Percentiles rank a stretch among this genome's conserved stretches.
These are phyloP conservation scores for Rhodofomes roseus DNA, from an alignment of 1,284 basidiomycete species.

Conservation along the genomic window DNA sequence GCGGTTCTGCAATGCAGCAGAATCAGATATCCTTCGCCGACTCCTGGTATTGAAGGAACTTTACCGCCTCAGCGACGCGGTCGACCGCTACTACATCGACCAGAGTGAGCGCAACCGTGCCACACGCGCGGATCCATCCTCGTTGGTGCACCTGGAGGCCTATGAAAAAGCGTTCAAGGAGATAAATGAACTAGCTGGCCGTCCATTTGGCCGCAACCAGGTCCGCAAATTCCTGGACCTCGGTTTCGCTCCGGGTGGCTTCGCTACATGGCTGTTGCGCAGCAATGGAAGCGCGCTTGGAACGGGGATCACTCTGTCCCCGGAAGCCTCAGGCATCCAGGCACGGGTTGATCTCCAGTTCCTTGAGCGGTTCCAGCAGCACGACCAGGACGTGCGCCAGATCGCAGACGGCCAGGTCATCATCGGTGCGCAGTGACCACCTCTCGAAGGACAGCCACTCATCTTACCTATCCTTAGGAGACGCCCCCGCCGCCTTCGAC, in stretches of 20 bases:
- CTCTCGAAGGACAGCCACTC: background rate
- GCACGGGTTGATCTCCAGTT: background rate
- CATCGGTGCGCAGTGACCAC: background rate
- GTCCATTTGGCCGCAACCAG: background rate
- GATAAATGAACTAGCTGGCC: background rate
- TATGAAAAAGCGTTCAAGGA: background rate
- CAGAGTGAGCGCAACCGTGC: background rate
- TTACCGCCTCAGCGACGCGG: background rate
- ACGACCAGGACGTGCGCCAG: background rate
- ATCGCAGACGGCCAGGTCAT: background rate
- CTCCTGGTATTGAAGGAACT: background rate
- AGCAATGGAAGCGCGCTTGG: background rate
- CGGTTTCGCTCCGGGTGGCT: background rate
- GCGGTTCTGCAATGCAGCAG: background rate
- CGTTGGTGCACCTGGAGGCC: background rate
- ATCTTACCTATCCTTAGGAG: background rate
- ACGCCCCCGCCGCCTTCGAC: background rate
- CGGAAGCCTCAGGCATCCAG: background rate
- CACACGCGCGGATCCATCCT: background rate
- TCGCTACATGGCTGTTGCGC: background rate
- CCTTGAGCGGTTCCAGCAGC: background rate
- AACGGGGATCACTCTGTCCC: background rate
- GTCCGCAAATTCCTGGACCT: background rate
- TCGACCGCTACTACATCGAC: background rate
- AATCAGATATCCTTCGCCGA: background rate